Percentiles rank a stretch among this genome's conserved stretches.
Evolutionary conservation across 331 rosid species (phyloP).

Genomic region (Rhamnella rubrinervis): DNA sequence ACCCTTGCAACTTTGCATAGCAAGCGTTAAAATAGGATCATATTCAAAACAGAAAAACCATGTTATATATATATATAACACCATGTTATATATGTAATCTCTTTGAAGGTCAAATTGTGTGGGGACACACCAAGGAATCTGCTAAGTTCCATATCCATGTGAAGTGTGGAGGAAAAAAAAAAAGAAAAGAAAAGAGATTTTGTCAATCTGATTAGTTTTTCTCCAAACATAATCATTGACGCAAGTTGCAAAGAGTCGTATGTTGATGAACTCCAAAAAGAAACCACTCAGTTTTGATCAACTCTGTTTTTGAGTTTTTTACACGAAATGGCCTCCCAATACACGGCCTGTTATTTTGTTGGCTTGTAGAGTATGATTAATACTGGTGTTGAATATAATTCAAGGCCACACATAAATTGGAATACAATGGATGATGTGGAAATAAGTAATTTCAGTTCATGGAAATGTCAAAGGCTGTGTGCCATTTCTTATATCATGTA

Average conservation of each 20-base stretch:
- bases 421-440: slow-evolving; percentile 9
- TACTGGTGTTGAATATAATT: slow-evolving; percentile 4
- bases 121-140: slow-evolving; percentile 30
- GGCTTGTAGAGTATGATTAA: not conserved
- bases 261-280: slow-evolving; percentile 25
- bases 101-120: slow-evolving; percentile 14
- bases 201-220: slow-evolving; percentile 24
- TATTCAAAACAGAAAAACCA: too few relatives aligned
- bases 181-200: slow-evolving; percentile 29
- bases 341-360: slow-evolving; percentile 5
- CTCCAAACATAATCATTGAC: slow-evolving; percentile 54
- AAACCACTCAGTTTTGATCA: not conserved
- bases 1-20: too few relatives aligned
- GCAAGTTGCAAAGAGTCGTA: slow-evolving; percentile 24
- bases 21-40: too few relatives aligned
- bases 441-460: slow-evolving; percentile 4
- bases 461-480: slow-evolving; percentile 31
- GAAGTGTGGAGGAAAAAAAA: slow-evolving; percentile 12
- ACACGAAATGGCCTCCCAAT: not conserved
- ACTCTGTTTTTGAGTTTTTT: not conserved
- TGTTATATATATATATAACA: too few relatives aligned
- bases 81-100: too few relatives aligned
- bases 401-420: not conserved
- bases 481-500: not conserved
- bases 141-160: slow-evolving; percentile 34